These are phyloP conservation scores for Guadua angustifolia DNA, from an alignment of 176 grass and related monocot species.

Conservation along the genomic window DNA sequence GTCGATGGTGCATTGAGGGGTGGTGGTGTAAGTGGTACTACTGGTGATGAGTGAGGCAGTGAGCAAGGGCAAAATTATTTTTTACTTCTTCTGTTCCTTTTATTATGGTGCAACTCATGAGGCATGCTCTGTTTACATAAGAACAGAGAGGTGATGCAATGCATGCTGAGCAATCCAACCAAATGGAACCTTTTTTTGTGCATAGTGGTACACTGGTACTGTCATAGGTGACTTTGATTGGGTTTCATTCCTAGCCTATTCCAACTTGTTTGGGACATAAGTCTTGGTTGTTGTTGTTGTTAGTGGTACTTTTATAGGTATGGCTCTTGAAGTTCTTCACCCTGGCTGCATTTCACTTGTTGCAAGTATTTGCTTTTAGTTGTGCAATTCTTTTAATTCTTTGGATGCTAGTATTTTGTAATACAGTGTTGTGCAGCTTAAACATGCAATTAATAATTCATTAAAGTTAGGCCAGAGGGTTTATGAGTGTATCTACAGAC, in stretches of 20 bases:
- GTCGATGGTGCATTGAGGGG: neutral
- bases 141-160: neutral
- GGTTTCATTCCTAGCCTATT: no score
- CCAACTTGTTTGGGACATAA: no score
- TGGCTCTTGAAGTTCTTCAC: neutral
- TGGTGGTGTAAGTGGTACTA: conserved; percentile 9
- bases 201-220: neutral
- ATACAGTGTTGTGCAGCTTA: neutral
- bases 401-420: conserved; percentile 8
- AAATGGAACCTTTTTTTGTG: neutral
- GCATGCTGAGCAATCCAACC: conserved; percentile 12
- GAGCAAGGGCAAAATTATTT: neutral
- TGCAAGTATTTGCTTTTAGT: neutral
- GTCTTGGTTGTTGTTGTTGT: no score
- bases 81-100: neutral
- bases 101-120: conserved; percentile 5
- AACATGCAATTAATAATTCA: neutral
- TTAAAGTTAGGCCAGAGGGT: neutral
- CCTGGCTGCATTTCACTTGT: neutral
- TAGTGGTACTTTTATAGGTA: neutral
- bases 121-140: neutral
- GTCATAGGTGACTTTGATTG: neutral
- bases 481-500: neutral
- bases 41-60: conserved; percentile 11
- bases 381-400: conserved; percentile 2